A percentile compares a stretch with the other conserved stretches of the same genome.
phyloP scores from a whole-genome alignment of 371 early-diverging fungal genomes.

The Mucor saturninus region DNA sequence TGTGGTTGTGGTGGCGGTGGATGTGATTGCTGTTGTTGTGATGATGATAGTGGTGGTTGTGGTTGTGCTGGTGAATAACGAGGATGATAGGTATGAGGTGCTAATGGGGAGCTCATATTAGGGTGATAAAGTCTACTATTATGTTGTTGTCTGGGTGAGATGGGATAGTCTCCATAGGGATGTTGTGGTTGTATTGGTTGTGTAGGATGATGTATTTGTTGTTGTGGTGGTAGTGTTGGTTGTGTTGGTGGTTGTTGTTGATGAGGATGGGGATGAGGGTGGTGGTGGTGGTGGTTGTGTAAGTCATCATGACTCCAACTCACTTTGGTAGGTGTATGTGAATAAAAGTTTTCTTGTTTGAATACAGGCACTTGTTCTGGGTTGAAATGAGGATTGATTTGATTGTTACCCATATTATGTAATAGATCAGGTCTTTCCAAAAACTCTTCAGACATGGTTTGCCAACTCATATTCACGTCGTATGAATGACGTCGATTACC shows the following conservation, averaged over 20 bases:
- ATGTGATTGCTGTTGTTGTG: not conserved
- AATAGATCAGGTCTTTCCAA: conserved; percentile 36
- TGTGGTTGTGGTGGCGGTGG: conserved; percentile 9
- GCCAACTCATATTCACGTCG: conserved; percentile 51
- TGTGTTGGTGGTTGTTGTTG: conserved; percentile 6
- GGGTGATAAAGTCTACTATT: conserved; percentile 29
- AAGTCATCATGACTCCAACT: conserved; percentile 32
- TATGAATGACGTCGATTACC: conserved; percentile 47
- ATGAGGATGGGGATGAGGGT: too few species aligned
- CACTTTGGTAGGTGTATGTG: conserved; percentile 25
- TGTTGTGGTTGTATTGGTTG: conserved; percentile 20
- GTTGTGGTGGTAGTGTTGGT: conserved; percentile 15
- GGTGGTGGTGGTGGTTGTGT: not conserved
- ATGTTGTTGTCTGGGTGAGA: conserved; percentile 21
- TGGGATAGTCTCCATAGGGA: conserved; percentile 27
- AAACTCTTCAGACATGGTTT: conserved; percentile 44
- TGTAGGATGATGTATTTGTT: conserved; percentile 2
- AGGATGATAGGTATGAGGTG: conserved; percentile 26
- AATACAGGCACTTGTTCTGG: conserved; percentile 7
- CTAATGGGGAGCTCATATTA: conserved; percentile 25
- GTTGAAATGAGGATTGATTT: not conserved
- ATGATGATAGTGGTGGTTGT: conserved; percentile 1
- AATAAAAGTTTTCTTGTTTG: conserved; percentile 16
- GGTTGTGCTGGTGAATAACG: conserved; percentile 4
- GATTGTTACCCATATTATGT: conserved; percentile 7